These are phyloP conservation scores for Carex sylvatica DNA, from an alignment of 202 grass and related monocot genomes.

Conservation along the genomic window DNA sequence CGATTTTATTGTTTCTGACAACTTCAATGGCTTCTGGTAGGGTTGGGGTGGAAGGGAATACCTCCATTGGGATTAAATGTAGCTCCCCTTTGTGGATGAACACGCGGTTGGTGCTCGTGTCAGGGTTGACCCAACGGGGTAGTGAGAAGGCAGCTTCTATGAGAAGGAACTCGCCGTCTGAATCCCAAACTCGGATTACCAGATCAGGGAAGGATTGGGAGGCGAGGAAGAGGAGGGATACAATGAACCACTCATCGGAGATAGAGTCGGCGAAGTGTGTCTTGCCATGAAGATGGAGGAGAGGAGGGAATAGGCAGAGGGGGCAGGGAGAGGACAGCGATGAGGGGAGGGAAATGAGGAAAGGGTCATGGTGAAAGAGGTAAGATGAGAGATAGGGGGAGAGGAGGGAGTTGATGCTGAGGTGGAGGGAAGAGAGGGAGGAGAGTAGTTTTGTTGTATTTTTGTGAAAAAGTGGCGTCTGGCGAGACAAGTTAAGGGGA, in stretches of 20 bases:
- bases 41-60: conserved; percentile 42
- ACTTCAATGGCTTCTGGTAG: conserved; percentile 51
- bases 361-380: conserved; percentile 63
- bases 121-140: conserved; percentile 69
- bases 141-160: conserved; percentile 83
- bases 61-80: conserved; percentile 58
- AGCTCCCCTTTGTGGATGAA: conserved; percentile 77
- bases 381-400: conserved; percentile 58
- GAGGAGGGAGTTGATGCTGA: conserved; percentile 56
- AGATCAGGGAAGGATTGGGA: conserved; percentile 39
- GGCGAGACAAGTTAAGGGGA: too few species aligned
- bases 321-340: conserved; percentile 48
- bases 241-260: conserved; percentile 80
- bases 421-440: conserved; percentile 64
- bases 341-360: conserved; percentile 50
- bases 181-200: conserved; percentile 67
- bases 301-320: conserved; percentile 45
- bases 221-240: conserved; percentile 63
- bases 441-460: too few species aligned
- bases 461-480: too few species aligned
- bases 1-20: conserved; percentile 37
- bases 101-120: conserved; percentile 65
- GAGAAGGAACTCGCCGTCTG: conserved; percentile 95
- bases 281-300: conserved; percentile 73
- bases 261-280: conserved; percentile 74